Percentiles rank a stretch among this genome's conserved stretches.
Evolutionary conservation across 2,329 filamentous ascomycete genomes (phyloP).

Genomic region (Fusarium pininemorale): DNA sequence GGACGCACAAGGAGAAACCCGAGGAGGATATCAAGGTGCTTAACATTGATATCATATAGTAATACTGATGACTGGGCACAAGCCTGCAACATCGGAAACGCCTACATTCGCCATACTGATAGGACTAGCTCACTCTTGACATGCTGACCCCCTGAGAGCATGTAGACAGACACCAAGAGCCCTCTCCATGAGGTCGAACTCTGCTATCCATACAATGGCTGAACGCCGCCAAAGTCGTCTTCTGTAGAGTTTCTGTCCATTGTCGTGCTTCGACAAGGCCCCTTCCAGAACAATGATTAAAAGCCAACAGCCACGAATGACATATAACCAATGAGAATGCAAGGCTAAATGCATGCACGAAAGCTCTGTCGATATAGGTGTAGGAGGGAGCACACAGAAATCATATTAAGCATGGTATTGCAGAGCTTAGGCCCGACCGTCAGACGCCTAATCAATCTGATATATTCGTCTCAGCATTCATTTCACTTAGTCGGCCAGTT

Average conservation of each 20-base stretch:
- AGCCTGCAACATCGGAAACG: background rate
- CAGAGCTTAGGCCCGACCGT: background rate
- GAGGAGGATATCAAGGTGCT: slow-evolving; percentile 98
- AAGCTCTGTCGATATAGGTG: background rate
- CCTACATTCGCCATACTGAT: background rate
- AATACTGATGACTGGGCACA: background rate
- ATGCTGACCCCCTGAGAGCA: background rate
- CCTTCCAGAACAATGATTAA: background rate
- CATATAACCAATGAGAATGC: slow-evolving; percentile 20
- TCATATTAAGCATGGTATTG: background rate
- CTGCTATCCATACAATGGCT: background rate
- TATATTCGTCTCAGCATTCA: background rate
- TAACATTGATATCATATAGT: slow-evolving; percentile 74
- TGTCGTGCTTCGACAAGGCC: slow-evolving; percentile 42
- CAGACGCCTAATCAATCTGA: background rate
- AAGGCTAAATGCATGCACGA: slow-evolving; percentile 8
- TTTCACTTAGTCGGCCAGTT: background rate
- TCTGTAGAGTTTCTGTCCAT: slow-evolving; percentile 9
- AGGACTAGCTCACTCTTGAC: background rate
- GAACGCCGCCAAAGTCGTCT: slow-evolving; percentile 8
- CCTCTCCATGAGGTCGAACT: background rate
- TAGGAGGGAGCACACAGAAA: background rate
- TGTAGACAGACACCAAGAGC: background rate
- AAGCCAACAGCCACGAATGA: slow-evolving; percentile 1
- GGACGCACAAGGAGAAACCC: slow-evolving; percentile 89